Percentiles rank a stretch among this genome's conserved stretches.
Conservation (phyloP, 768 basidiomycete species). For the Suillus luteus region DNA sequence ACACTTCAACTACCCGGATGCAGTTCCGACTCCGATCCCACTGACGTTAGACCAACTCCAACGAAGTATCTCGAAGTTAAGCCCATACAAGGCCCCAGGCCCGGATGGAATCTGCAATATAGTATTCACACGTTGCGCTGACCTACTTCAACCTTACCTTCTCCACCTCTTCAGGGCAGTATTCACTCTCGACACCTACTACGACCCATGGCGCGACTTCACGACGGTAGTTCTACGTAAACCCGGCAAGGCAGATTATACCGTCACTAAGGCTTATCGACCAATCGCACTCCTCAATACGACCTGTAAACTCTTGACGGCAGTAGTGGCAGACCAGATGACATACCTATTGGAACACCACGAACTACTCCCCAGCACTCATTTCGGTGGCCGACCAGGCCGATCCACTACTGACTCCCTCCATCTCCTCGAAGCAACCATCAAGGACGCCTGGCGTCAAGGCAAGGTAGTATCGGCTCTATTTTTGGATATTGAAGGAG, state of each 20-base stretch:
- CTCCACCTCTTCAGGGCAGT: slow-evolving; percentile 15
- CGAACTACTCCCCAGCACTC: slow-evolving; percentile 34
- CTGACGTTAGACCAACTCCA: slow-evolving; percentile 19
- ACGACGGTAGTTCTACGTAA: slow-evolving; percentile 37
- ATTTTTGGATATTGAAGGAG: slow-evolving; percentile 45
- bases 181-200: slow-evolving; percentile 16
- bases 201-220: slow-evolving; percentile 25
- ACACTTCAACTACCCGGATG: slow-evolving; percentile 14
- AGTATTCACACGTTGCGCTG: slow-evolving; percentile 19
- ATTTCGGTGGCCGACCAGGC: slow-evolving; percentile 43
- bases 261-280: slow-evolving; percentile 33
- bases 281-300: slow-evolving; percentile 41
- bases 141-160: slow-evolving; percentile 13
- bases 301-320: slow-evolving; percentile 31
- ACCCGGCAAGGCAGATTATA: slow-evolving; percentile 39
- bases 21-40: background rate
- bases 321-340: slow-evolving; percentile 29
- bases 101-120: slow-evolving; percentile 33
- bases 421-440: slow-evolving; percentile 32
- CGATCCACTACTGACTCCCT: slow-evolving; percentile 39
- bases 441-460: slow-evolving; percentile 40
- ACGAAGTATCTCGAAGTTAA: slow-evolving; percentile 13
- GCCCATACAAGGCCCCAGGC: slow-evolving; percentile 24
- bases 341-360: slow-evolving; percentile 31
- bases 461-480: slow-evolving; percentile 37